Evolutionary conservation across 2,329 filamentous ascomycete genomes (phyloP).

Genomic region (Metarhizium robertsii): DNA sequence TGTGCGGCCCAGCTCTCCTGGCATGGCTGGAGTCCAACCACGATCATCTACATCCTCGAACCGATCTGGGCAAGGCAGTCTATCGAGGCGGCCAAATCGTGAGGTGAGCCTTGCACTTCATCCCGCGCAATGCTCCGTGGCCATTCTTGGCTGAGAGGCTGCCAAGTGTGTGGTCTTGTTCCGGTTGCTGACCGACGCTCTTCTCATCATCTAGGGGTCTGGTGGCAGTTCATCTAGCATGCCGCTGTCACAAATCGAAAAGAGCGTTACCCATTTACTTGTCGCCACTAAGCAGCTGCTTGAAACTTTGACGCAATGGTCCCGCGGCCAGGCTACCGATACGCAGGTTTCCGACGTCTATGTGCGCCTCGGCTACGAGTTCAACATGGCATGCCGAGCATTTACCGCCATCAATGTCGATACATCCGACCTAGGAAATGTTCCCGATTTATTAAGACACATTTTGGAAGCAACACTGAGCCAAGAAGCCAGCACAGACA

Average conservation of each 20-base stretch:
- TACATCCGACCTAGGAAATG: slow-evolving; percentile 85
- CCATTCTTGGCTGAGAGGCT: background rate
- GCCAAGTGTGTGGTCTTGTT: background rate
- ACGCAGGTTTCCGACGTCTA: slow-evolving; percentile 97
- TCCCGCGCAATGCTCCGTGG: background rate
- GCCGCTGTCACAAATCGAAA: slow-evolving; percentile 90
- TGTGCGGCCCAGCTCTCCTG: slow-evolving; percentile 53
- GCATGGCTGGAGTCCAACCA: slow-evolving; percentile 43
- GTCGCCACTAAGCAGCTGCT: slow-evolving; percentile 97
- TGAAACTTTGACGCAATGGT: slow-evolving; percentile 97
- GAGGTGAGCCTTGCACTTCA: slow-evolving; percentile 19
- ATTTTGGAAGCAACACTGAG: slow-evolving; percentile 95
- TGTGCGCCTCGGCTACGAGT: slow-evolving; percentile 93
- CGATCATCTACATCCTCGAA: slow-evolving; percentile 60
- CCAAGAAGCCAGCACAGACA: slow-evolving; percentile 89
- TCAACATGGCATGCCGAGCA: slow-evolving; percentile 96
- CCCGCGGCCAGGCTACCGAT: slow-evolving; percentile 81
- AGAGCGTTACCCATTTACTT: slow-evolving; percentile 94
- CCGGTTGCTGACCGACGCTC: background rate
- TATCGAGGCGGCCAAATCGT: slow-evolving; percentile 22
- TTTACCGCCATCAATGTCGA: slow-evolving; percentile 97
- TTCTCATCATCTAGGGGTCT: slow-evolving; percentile 22
- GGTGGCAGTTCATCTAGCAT: slow-evolving; percentile 60
- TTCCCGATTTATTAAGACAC: slow-evolving; percentile 79
- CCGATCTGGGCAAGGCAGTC: slow-evolving; percentile 39